Evolutionary conservation across 129 eudicot genomes (phyloP).

Genomic region (Flaveria trinervia): DNA sequence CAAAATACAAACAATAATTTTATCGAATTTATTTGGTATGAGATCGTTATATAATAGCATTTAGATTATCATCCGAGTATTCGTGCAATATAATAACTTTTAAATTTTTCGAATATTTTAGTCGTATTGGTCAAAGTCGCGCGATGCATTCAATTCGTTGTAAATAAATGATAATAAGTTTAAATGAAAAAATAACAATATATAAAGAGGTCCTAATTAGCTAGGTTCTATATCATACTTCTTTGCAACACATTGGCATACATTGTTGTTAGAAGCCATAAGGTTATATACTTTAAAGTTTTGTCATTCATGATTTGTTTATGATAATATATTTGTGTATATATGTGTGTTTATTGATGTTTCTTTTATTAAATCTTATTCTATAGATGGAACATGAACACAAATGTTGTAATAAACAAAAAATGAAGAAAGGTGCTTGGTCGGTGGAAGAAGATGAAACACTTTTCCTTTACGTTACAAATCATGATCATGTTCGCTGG

Average conservation of each 20-base stretch:
- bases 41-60: background rate
- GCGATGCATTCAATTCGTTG: background rate
- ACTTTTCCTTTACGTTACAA: conserved; percentile 1
- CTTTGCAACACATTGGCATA: background rate
- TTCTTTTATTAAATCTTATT: background rate
- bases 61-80: background rate
- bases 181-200: background rate
- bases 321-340: background rate
- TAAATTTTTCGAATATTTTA: background rate
- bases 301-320: background rate
- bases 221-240: background rate
- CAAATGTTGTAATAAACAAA: conserved; percentile 21
- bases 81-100: background rate
- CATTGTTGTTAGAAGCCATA: background rate
- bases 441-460: conserved; percentile 27
- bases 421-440: conserved; percentile 23
- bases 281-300: background rate
- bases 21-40: background rate
- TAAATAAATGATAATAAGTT: background rate
- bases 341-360: background rate
- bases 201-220: background rate
- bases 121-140: background rate
- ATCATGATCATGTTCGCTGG: conserved; percentile 12
- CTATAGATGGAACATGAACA: conserved; percentile 24
- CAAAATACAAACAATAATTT: background rate